Conservation (phyloP, 371 early-diverging fungal genomes). For the Apophysomyces variabilis region DNA sequence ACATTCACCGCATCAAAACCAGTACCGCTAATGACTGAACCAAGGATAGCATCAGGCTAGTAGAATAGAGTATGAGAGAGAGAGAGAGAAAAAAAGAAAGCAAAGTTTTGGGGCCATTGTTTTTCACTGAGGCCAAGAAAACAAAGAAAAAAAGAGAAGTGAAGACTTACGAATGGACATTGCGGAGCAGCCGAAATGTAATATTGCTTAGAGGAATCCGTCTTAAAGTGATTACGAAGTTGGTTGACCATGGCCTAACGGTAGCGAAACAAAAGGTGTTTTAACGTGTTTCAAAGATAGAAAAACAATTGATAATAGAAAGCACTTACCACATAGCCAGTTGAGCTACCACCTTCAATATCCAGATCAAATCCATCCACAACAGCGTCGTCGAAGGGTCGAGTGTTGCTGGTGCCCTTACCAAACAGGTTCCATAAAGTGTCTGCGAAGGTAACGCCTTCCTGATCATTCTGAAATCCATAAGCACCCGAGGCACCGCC, state of each 20-base stretch:
- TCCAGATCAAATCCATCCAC: slow-evolving; percentile 78
- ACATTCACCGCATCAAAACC: slow-evolving; percentile 56
- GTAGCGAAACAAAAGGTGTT: not conserved
- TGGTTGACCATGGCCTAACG: slow-evolving; percentile 17
- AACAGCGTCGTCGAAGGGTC: slow-evolving; percentile 69
- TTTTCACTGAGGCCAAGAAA: too few species aligned
- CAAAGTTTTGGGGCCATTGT: too few species aligned
- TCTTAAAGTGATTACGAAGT: slow-evolving; percentile 22
- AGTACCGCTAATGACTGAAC: slow-evolving; percentile 42
- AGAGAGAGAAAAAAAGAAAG: too few species aligned
- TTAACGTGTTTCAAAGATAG: too few species aligned
- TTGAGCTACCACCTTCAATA: slow-evolving; percentile 63
- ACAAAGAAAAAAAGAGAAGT: not conserved
- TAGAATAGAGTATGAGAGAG: not conserved
- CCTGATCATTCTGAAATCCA: slow-evolving; percentile 46
- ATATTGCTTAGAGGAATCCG: slow-evolving; percentile 39
- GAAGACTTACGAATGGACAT: slow-evolving; percentile 39
- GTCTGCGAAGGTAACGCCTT: slow-evolving; percentile 59
- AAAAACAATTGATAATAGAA: slow-evolving; percentile 31
- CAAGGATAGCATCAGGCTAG: slow-evolving; percentile 54
- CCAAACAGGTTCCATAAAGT: slow-evolving; percentile 66
- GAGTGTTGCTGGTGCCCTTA: slow-evolving; percentile 50
- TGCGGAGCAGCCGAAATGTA: slow-evolving; percentile 63
- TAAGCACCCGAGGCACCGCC: slow-evolving; percentile 71
- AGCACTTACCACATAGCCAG: slow-evolving; percentile 55